A percentile compares a stretch with the other conserved stretches of the same genome.
These are phyloP conservation scores for Penicillium longicatenatum DNA, from an alignment of 495 filamentous ascomycete genomes.

Conservation along the genomic window DNA sequence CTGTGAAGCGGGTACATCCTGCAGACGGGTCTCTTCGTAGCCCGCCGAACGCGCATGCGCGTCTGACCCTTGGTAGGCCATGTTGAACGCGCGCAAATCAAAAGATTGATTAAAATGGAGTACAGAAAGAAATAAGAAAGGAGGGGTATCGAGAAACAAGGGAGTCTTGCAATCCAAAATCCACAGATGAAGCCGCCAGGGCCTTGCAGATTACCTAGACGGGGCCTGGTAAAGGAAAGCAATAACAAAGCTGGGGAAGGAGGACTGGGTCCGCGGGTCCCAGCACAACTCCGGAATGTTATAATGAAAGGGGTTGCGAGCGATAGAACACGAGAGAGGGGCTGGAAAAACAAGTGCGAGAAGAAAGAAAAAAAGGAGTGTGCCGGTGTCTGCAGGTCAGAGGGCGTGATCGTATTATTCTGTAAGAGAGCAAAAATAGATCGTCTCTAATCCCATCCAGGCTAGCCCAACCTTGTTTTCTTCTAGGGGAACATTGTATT, in stretches of 20 bases:
- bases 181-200: slow-evolving; percentile 23
- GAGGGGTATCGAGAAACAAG: slow-evolving; percentile 26
- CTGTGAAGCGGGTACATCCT: slow-evolving; percentile 59
- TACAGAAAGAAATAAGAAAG: neutral
- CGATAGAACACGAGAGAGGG: slow-evolving; percentile 14
- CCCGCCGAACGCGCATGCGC: slow-evolving; percentile 41
- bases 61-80: slow-evolving; percentile 55
- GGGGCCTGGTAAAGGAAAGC: slow-evolving; percentile 7
- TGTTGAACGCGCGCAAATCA: slow-evolving; percentile 39
- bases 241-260: slow-evolving; percentile 5
- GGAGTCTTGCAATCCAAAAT: slow-evolving; percentile 9
- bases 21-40: slow-evolving; percentile 60
- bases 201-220: slow-evolving; percentile 12
- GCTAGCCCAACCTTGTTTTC: slow-evolving; percentile 7
- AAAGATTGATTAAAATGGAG: slow-evolving; percentile 10
- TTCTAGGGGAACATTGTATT: neutral
- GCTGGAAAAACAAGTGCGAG: slow-evolving; percentile 14
- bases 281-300: slow-evolving; percentile 2
- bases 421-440: slow-evolving; percentile 30
- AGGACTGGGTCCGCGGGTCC: neutral
- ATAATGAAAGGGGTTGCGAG: slow-evolving; percentile 9
- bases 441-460: slow-evolving; percentile 19
- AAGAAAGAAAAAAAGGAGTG: slow-evolving; percentile 3
- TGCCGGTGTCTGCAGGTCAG: slow-evolving; percentile 16
- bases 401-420: slow-evolving; percentile 8